These are phyloP conservation scores for Byssothecium circinans DNA, from an alignment of 2,329 filamentous ascomycete genomes.

Conservation along the genomic window DNA sequence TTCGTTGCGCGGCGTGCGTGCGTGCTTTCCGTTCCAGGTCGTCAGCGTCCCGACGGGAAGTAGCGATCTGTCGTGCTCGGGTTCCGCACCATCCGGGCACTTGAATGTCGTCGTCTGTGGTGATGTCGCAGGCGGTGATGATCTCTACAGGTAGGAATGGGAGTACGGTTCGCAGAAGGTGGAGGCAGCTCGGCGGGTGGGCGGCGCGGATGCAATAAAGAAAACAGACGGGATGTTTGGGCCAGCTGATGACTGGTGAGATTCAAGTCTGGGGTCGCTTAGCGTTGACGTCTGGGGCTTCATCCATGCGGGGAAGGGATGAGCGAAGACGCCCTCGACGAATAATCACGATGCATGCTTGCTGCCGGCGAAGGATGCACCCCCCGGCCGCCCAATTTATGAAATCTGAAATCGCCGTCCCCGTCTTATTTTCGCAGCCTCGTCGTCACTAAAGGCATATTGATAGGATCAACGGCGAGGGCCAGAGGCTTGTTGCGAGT, in stretches of 20 bases:
- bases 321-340: not conserved
- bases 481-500: conserved; percentile 1
- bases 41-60: not conserved
- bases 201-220: conserved; percentile 9
- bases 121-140: no score
- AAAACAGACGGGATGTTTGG: conserved; percentile 10
- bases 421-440: conserved; percentile 37
- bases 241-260: conserved; percentile 16
- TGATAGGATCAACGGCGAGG: conserved; percentile 9
- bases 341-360: no score
- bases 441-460: conserved; percentile 23
- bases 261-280: conserved; percentile 12
- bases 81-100: conserved; percentile 3
- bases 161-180: not conserved
- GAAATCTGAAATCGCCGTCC: conserved; percentile 6
- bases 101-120: no score
- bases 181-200: not conserved
- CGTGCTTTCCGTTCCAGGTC: conserved; percentile 17
- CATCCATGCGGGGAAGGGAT: conserved; percentile 18
- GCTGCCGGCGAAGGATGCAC: no score
- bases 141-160: no score
- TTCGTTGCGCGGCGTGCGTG: conserved; percentile 8
- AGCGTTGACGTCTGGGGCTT: conserved; percentile 19
- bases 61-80: conserved; percentile 4
- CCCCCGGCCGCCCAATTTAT: conserved; percentile 11